Evolutionary conservation across 2,329 filamentous ascomycete genomes (phyloP).

Genomic region (Aspergillus nomiae): DNA sequence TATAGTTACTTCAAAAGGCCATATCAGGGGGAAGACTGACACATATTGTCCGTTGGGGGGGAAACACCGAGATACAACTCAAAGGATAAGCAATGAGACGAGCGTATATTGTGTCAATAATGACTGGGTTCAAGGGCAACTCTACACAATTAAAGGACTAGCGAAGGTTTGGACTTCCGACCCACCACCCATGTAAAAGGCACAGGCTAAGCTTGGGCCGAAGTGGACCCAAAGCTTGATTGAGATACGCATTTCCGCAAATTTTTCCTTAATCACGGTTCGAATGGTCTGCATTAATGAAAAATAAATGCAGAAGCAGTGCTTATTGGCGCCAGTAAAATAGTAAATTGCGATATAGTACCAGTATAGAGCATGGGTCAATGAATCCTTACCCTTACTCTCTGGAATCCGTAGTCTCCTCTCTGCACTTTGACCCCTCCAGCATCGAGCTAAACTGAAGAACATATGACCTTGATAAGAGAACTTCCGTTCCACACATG

Average conservation of each 20-base stretch:
- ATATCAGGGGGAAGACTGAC: not conserved
- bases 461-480: slow-evolving; percentile 7
- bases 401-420: not conserved
- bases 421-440: not conserved
- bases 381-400: not conserved
- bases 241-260: not conserved
- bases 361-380: not conserved
- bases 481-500: not conserved
- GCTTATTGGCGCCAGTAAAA: not conserved
- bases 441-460: not conserved
- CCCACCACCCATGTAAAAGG: not conserved
- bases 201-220: slow-evolving; percentile 9
- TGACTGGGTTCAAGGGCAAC: not conserved
- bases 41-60: not conserved
- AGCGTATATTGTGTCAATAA: not conserved
- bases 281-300: not conserved
- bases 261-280: not conserved
- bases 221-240: slow-evolving; percentile 15
- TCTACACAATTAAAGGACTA: not conserved
- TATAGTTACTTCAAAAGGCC: no score
- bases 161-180: not conserved
- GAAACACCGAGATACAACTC: not conserved
- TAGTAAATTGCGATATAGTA: no score
- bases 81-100: not conserved
- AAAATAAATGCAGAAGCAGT: not conserved